Evolutionary conservation across 768 basidiomycete genomes (phyloP).

Genomic region (Sistotremastrum suecicum): DNA sequence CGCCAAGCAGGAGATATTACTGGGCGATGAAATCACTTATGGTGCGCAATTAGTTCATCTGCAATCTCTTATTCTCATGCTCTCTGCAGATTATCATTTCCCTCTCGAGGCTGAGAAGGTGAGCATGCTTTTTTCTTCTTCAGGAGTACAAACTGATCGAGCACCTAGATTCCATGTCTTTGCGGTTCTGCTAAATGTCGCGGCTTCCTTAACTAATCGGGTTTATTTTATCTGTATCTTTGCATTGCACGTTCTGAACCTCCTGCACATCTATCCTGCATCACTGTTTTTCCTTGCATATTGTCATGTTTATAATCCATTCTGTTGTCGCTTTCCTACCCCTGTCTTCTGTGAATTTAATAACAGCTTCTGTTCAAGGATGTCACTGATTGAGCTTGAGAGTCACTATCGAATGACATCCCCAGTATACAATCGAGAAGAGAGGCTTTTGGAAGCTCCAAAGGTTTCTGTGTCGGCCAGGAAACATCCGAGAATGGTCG

Average conservation of each 20-base stretch:
- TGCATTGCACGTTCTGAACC: constrained; percentile 6
- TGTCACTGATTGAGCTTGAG: too few relatives aligned
- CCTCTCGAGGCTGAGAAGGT: constrained; percentile 92
- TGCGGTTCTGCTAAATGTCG: constrained; percentile 87
- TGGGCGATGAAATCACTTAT: constrained; percentile 97
- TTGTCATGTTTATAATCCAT: constrained; percentile 1
- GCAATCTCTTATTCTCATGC: background rate
- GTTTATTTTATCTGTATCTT: constrained; percentile 3
- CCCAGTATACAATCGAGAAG: too few relatives aligned
- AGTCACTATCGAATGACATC: too few relatives aligned
- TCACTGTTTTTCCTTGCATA: constrained; percentile 7
- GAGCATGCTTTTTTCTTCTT: background rate
- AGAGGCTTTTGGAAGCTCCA: too few relatives aligned
- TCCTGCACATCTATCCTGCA: constrained; percentile 13
- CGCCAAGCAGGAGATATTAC: constrained; percentile 89
- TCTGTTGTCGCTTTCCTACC: constrained; percentile 6
- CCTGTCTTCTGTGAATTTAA: constrained; percentile 3
- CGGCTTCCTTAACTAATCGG: constrained; percentile 83
- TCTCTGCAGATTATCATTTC: constrained; percentile 82
- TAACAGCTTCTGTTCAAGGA: too few relatives aligned
- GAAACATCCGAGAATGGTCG: too few relatives aligned
- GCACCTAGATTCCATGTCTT: constrained; percentile 61
- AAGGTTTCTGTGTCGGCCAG: too few relatives aligned
- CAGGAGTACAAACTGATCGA: background rate
- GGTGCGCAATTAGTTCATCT: constrained; percentile 34